Evolutionary conservation across 2,329 filamentous ascomycete genomes (phyloP), one percentile per base, ranked within the genome.

Genomic region (Passalora sequoiae): DNA sequence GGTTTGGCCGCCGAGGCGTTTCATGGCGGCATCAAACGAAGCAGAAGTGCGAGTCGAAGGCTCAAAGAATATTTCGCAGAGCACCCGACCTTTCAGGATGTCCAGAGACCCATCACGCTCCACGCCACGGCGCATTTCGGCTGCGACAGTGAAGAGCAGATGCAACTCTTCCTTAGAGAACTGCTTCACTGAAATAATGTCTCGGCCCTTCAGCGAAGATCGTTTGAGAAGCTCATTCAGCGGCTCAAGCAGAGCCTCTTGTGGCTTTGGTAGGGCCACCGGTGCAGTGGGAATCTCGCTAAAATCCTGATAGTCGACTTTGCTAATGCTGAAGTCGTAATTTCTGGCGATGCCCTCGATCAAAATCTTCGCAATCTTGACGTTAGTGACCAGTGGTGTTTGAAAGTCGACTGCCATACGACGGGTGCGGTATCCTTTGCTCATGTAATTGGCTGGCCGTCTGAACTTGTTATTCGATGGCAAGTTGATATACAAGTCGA

Each of bases 351-450:
- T 86, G 16, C 91, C 92, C 70, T 98, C 92, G 40, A 98, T 84
- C 39, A 98, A 71, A 47, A 98, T 87, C 76, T 97, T 98, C 47
- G 92, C 92, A 63, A 96, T 97, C 78, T 98, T 98, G 67, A 98
- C 92, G 60, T 98, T 98, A 43, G 92, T 98, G 13, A 98, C 91
- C 48, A 98, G 74, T 46, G 92, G 92, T 42, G 92, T 94, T 71
- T 97, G 91, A 71, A 96, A 87, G 69, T 96, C 92, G 30, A 98
- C 92, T 25, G 92, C 92, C 89, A 98, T 96, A 67, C 92, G 83
- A 66, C 92, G 82, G 43, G 92, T 97, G 62, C 86, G 84, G 71
- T 98, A 98, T 48, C 92, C 92, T 72, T 92, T 92, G 69, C 86
- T 94, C 84, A 98, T 94, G 71, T 97, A 98, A 74, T 89, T 98